phyloP scores from a whole-genome alignment of 2,329 filamentous ascomycete species.

The Cercospora sp. region DNA sequence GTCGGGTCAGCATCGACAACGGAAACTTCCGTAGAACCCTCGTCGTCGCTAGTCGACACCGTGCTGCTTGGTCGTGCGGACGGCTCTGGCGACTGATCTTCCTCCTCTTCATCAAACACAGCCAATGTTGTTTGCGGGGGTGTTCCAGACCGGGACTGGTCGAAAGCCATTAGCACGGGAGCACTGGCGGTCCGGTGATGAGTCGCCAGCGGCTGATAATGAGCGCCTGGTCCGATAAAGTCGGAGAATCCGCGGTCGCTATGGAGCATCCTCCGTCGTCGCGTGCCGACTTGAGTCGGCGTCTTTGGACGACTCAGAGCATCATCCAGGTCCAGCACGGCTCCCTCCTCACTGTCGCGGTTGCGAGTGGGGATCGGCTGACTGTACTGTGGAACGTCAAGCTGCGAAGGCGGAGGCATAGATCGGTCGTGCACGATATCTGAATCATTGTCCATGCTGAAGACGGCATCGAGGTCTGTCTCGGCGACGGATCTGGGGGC shows the following conservation, averaged over 20 bases:
- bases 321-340: conserved; percentile 91
- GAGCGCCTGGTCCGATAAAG: conserved; percentile 67
- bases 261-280: conserved; percentile 70
- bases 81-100: conserved; percentile 24
- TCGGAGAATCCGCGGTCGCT: conserved; percentile 72
- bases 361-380: conserved; percentile 20
- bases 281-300: conserved; percentile 64
- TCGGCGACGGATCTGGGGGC: conserved; percentile 28
- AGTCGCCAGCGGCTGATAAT: conserved; percentile 51
- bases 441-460: conserved; percentile 28
- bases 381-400: conserved; percentile 15
- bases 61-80: conserved; percentile 18
- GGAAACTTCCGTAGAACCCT: conserved; percentile 33
- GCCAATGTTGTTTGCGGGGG: conserved; percentile 67
- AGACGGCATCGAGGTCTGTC: conserved; percentile 39
- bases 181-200: conserved; percentile 79
- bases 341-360: conserved; percentile 59
- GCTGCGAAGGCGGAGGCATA: neutral
- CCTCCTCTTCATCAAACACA: conserved; percentile 70
- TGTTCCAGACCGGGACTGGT: conserved; percentile 43
- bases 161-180: conserved; percentile 75
- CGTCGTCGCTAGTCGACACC: conserved; percentile 21
- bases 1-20: conserved; percentile 35
- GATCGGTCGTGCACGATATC: conserved; percentile 14
- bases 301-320: conserved; percentile 92